Percentiles rank a stretch among this genome's conserved stretches.
Conservation (phyloP, 2,329 filamentous ascomycete genomes). For the Botrytis tulipae region DNA sequence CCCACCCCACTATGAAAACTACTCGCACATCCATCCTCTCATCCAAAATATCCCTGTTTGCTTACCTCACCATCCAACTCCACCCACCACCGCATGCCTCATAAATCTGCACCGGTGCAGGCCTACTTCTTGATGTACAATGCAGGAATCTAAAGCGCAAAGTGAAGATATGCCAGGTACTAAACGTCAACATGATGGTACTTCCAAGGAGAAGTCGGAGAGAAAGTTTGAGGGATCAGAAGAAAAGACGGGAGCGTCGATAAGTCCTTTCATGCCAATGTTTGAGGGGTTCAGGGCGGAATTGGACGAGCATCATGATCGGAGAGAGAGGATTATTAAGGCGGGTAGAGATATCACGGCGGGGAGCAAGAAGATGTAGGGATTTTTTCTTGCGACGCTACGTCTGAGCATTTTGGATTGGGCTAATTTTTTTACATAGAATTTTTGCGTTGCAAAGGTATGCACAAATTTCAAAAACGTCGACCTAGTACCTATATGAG, state of each 20-base stretch:
- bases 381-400: neutral
- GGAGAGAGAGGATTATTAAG: constrained; percentile 86
- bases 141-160: constrained; percentile 6
- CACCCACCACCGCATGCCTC: constrained; percentile 9
- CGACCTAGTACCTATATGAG: neutral
- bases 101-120: constrained; percentile 13
- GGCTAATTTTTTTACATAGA: constrained; percentile 48
- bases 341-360: constrained; percentile 89
- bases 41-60: neutral
- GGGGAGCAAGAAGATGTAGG: constrained; percentile 93
- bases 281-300: constrained; percentile 85
- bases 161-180: constrained; percentile 10
- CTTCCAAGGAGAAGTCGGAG: constrained; percentile 15
- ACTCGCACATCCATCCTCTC: neutral
- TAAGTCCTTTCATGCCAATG: constrained; percentile 61
- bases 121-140: neutral
- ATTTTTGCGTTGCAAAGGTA: constrained; percentile 85
- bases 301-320: constrained; percentile 91
- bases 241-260: constrained; percentile 30
- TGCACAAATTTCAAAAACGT: constrained; percentile 25
- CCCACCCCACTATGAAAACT: neutral
- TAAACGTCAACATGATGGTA: constrained; percentile 22
- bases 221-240: constrained; percentile 45
- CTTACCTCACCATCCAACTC: constrained; percentile 8
- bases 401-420: neutral